These are phyloP conservation scores for Fraxinus dipetala DNA, from an alignment of 305 asterid genomes.

Conservation along the genomic window DNA sequence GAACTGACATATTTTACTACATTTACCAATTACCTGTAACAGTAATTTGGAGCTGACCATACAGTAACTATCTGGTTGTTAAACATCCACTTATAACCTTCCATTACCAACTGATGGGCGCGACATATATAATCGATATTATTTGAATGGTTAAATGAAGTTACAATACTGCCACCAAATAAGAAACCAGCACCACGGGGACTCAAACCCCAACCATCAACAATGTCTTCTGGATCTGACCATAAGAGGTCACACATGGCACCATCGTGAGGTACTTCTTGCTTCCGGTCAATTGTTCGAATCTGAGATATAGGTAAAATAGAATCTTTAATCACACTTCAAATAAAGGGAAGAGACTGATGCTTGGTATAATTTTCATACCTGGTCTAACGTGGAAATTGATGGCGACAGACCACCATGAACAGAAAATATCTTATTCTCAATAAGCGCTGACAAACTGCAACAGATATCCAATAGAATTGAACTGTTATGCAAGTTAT, in stretches of 20 bases:
- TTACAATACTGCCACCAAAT: conserved; percentile 88
- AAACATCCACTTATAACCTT: conserved; percentile 98
- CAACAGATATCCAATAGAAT: conserved; percentile 20
- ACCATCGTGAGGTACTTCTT: conserved; percentile 99
- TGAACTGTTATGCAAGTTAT: conserved; percentile 9
- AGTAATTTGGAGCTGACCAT: conserved; percentile 98
- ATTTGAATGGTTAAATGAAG: conserved; percentile 82
- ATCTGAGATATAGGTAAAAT: conserved; percentile 45
- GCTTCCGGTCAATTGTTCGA: conserved; percentile 87
- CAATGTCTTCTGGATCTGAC: conserved; percentile 97
- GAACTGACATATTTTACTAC: neutral
- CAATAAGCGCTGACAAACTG: conserved; percentile 63
- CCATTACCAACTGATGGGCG: conserved; percentile 99
- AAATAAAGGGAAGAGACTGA: neutral
- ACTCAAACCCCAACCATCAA: conserved; percentile 98
- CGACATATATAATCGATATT: conserved; percentile 88
- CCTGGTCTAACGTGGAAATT: conserved; percentile 84
- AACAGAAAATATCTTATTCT: conserved; percentile 66
- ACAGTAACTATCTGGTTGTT: conserved; percentile 87
- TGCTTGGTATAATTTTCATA: conserved; percentile 26
- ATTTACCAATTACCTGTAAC: conserved; percentile 73
- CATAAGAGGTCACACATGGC: conserved; percentile 98
- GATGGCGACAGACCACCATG: conserved; percentile 63
- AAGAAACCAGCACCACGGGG: conserved; percentile 98
- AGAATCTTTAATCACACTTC: neutral